These are phyloP conservation scores for Erigeron philadelphicus DNA, from an alignment of 140 eudicot genomes.

Conservation along the genomic window DNA sequence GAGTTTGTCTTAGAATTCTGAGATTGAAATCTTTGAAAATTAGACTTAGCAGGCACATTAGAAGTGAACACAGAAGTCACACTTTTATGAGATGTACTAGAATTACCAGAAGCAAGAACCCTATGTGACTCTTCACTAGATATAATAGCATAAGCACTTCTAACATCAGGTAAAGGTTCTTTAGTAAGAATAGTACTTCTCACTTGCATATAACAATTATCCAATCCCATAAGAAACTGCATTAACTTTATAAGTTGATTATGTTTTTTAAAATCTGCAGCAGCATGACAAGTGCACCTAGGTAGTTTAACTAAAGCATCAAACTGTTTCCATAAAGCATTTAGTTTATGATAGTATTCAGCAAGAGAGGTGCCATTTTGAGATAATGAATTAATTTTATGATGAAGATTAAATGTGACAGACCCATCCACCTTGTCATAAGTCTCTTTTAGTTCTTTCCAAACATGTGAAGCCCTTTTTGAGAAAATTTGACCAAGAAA, in stretches of 20 bases:
- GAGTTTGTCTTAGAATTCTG: background rate
- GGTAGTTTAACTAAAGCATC: background rate
- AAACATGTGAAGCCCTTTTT: too few species aligned
- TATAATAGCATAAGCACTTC: background rate
- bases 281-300: background rate
- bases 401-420: background rate
- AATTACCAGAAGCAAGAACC: background rate
- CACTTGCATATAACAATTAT: background rate
- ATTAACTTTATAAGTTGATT: background rate
- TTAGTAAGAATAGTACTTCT: background rate
- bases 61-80: background rate
- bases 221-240: background rate
- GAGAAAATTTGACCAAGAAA: too few species aligned
- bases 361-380: background rate
- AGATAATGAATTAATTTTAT: too few species aligned
- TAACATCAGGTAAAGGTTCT: background rate
- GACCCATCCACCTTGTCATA: too few species aligned
- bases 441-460: too few species aligned
- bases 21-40: too few species aligned
- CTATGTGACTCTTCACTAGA: background rate
- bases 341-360: background rate
- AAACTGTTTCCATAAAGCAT: constrained; percentile 6
- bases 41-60: background rate
- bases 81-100: background rate
- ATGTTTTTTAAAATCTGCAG: background rate